Evolutionary conservation across 371 early-diverging fungal species (phyloP).

Genomic region (Actinomortierella wolfii): DNA sequence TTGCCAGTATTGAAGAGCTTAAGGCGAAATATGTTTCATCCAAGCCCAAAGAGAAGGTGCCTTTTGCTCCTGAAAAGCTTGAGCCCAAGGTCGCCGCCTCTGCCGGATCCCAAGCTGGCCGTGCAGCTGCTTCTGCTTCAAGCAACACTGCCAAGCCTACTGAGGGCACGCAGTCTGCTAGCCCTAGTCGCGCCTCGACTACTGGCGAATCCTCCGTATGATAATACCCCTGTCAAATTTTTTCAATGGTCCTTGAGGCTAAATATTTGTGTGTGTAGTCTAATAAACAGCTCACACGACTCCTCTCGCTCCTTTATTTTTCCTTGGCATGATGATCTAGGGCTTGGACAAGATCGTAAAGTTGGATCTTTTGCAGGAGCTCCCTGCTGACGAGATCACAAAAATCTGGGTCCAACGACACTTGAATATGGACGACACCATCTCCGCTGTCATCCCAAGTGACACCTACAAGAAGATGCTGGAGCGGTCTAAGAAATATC

Average conservation of each 20-base stretch:
- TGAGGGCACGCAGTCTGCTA: too few species aligned
- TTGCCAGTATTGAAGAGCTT: slow-evolving; percentile 54
- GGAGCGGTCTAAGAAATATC: slow-evolving; percentile 66
- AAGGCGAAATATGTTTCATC: slow-evolving; percentile 40
- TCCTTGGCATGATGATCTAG: slow-evolving; percentile 33
- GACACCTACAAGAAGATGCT: slow-evolving; percentile 73
- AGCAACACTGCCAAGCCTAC: too few species aligned
- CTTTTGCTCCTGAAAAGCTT: too few species aligned
- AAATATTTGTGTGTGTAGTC: background rate
- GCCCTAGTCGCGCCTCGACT: too few species aligned
- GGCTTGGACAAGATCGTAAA: slow-evolving; percentile 81
- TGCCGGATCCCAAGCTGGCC: too few species aligned
- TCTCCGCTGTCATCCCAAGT: slow-evolving; percentile 79
- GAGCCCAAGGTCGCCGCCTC: too few species aligned
- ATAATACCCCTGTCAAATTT: too few species aligned
- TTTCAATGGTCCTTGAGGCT: too few species aligned
- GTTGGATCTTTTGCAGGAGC: slow-evolving; percentile 67
- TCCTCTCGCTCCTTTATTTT: background rate
- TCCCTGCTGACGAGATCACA: slow-evolving; percentile 67
- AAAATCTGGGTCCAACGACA: slow-evolving; percentile 89
- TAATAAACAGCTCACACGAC: background rate
- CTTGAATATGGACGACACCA: slow-evolving; percentile 60
- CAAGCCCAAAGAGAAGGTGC: too few species aligned
- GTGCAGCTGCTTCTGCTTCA: too few species aligned
- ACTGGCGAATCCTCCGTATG: too few species aligned